Evolutionary conservation across 331 rosid species (phyloP).

Genomic region (Acacia concinna): DNA sequence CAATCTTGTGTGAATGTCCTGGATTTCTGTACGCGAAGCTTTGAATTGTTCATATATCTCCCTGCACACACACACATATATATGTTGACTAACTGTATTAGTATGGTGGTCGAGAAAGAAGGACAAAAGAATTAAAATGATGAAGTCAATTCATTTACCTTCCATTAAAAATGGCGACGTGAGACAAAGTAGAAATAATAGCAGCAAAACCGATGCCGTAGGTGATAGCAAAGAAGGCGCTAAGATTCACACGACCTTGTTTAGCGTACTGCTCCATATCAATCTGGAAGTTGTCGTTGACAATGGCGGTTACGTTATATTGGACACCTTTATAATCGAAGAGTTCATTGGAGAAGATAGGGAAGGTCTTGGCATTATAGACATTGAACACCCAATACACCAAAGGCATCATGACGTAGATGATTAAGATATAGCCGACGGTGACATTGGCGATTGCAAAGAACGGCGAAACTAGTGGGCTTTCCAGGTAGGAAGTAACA

Average conservation of each 20-base stretch:
- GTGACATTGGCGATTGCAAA: constrained; percentile 54
- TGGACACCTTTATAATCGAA: constrained; percentile 45
- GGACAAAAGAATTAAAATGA: background rate
- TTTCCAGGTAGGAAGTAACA: constrained; percentile 57
- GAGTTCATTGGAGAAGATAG: constrained; percentile 59
- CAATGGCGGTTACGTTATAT: constrained; percentile 61
- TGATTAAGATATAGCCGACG: constrained; percentile 51
- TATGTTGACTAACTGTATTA: background rate
- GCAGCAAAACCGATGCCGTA: constrained; percentile 77
- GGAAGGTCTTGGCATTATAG: constrained; percentile 58
- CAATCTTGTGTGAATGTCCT: constrained; percentile 75
- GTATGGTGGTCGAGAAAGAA: background rate
- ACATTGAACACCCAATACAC: constrained; percentile 72
- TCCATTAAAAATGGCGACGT: constrained; percentile 70
- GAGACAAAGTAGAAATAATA: constrained; percentile 60
- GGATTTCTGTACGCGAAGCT: constrained; percentile 44
- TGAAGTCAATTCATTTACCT: constrained; percentile 38
- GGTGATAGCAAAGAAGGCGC: constrained; percentile 56
- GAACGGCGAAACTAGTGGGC: constrained; percentile 72
- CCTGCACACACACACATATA: background rate
- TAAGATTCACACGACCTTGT: constrained; percentile 60
- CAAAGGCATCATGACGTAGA: constrained; percentile 53
- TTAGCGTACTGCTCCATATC: constrained; percentile 46
- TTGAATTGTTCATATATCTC: constrained; percentile 27
- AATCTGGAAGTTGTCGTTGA: constrained; percentile 58